These are phyloP conservation scores for Fusarium concolor DNA, from an alignment of 2,329 filamentous ascomycete species.

Conservation along the genomic window DNA sequence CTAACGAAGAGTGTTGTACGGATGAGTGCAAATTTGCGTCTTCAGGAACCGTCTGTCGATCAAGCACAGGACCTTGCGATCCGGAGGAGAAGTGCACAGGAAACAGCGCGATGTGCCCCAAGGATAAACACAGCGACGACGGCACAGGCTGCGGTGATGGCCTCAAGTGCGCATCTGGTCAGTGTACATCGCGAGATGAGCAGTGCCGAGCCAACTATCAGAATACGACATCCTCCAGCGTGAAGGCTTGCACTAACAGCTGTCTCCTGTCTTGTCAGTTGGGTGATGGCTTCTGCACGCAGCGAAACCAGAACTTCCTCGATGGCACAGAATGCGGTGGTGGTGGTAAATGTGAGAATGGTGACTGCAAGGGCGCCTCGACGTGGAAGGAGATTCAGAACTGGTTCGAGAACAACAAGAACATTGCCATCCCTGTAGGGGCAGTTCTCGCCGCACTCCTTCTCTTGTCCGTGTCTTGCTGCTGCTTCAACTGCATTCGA, in stretches of 20 bases:
- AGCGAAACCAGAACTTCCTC: conserved; percentile 89
- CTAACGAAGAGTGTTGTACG: conserved; percentile 86
- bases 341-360: conserved; percentile 83
- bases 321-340: conserved; percentile 89
- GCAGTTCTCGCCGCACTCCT: conserved; percentile 78
- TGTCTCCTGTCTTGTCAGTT: conserved; percentile 84
- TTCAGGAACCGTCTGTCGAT: conserved; percentile 80
- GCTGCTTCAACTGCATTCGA: conserved; percentile 65
- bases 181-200: conserved; percentile 90
- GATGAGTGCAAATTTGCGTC: conserved; percentile 73
- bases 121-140: conserved; percentile 75
- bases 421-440: conserved; percentile 84
- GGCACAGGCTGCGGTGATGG: conserved; percentile 77
- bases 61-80: conserved; percentile 84
- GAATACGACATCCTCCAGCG: conserved; percentile 77
- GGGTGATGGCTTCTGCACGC: conserved; percentile 77
- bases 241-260: conserved; percentile 75
- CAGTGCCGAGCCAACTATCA: conserved; percentile 92
- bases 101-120: conserved; percentile 76
- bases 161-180: conserved; percentile 86
- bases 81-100: conserved; percentile 87
- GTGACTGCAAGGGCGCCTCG: conserved; percentile 78
- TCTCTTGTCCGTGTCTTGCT: conserved; percentile 75
- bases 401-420: conserved; percentile 83
- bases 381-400: conserved; percentile 75